A percentile compares a stretch with the other conserved stretches of the same genome.
phyloP scores from a whole-genome alignment of 1,139 yeast genomes.

The Taiozyma sp. region DNA sequence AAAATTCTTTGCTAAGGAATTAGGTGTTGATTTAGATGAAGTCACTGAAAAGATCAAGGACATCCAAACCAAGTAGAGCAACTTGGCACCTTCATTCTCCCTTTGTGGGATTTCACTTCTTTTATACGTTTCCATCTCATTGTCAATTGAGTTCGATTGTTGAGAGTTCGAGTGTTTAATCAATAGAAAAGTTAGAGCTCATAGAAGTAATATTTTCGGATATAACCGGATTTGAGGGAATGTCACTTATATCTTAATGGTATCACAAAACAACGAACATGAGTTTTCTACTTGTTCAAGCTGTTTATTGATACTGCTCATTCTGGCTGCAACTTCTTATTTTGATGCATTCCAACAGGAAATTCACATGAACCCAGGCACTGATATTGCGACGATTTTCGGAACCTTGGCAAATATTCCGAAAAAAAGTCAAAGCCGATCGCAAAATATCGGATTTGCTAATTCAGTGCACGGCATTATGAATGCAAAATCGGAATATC shows the following conservation, averaged over 20 bases:
- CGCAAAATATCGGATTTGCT: not conserved
- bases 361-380: no score
- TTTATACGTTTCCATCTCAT: not conserved
- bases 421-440: not conserved
- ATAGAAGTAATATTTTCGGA: not conserved
- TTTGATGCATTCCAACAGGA: no score
- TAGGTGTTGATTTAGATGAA: slow-evolving; percentile 21
- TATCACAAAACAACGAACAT: no score
- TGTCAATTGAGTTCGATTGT: not conserved
- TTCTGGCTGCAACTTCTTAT: no score
- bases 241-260: no score
- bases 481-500: not conserved
- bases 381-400: not conserved
- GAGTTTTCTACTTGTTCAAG: no score
- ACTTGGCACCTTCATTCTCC: not conserved
- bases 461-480: not conserved
- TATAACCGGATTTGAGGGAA: not conserved
- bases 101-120: not conserved
- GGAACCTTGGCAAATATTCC: not conserved
- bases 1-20: slow-evolving; percentile 20
- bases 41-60: slow-evolving; percentile 17
- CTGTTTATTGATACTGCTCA: no score
- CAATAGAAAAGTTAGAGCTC: not conserved
- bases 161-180: no score
- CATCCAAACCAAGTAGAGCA: slow-evolving; percentile 6